Evolutionary conservation across 2,329 filamentous ascomycete genomes (phyloP).

Genomic region (Catunica adiposa): DNA sequence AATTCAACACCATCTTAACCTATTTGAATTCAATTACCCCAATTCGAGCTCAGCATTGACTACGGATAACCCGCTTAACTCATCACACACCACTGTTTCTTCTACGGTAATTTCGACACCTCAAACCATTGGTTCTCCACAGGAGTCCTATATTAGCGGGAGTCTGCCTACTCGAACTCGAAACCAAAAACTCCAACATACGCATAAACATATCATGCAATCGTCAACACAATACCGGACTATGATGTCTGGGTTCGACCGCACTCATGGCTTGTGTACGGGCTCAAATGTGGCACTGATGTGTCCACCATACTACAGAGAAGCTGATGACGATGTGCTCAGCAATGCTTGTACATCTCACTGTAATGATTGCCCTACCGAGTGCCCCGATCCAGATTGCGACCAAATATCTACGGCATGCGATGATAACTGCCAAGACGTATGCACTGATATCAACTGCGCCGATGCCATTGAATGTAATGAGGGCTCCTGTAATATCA

Average conservation of each 20-base stretch:
- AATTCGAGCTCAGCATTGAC: background rate
- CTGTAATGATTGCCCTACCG: conserved; percentile 22
- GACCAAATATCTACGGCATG: conserved; percentile 23
- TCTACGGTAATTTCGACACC: background rate
- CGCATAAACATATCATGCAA: background rate
- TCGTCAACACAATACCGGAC: background rate
- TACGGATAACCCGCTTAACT: background rate
- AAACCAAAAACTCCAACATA: background rate
- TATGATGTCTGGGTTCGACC: background rate
- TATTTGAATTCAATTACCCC: background rate
- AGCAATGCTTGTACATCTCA: conserved; percentile 23
- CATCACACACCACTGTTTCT: background rate
- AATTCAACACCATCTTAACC: background rate
- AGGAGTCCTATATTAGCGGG: background rate
- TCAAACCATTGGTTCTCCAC: background rate
- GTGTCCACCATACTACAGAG: background rate
- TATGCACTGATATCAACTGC: conserved; percentile 24
- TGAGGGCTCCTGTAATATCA: conserved; percentile 16
- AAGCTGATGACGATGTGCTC: conserved; percentile 18
- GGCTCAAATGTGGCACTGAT: background rate
- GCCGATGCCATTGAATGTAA: conserved; percentile 15
- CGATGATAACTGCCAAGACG: conserved; percentile 26
- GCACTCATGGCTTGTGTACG: background rate
- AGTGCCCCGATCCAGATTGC: conserved; percentile 24
- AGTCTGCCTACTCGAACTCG: conserved; percentile 4